Evolutionary conservation across 2,329 filamentous ascomycete species (phyloP).

Genomic region (Dryadomyces quercivorus): DNA sequence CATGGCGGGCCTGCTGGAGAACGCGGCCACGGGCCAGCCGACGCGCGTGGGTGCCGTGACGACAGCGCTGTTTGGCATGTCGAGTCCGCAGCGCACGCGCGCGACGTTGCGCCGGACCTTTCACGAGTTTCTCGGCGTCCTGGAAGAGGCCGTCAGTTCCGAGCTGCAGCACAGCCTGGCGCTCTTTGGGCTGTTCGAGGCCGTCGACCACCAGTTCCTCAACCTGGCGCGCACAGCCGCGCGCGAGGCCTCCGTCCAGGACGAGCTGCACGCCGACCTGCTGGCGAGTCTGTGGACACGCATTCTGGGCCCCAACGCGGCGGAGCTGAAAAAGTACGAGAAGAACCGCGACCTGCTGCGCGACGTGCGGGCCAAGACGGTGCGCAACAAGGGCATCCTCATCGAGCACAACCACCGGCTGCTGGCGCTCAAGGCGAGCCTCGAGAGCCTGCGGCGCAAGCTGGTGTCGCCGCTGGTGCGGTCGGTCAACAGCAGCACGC

Average conservation of each 20-base stretch:
- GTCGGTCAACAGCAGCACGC: constrained; percentile 52
- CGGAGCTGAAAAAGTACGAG: constrained; percentile 76
- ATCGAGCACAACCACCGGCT: constrained; percentile 79
- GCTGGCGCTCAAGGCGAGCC: constrained; percentile 69
- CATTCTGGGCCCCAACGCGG: constrained; percentile 64
- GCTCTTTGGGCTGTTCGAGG: constrained; percentile 82
- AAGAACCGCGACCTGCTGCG: constrained; percentile 72
- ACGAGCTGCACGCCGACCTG: constrained; percentile 62
- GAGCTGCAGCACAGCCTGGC: constrained; percentile 71
- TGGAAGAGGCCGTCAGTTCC: constrained; percentile 79
- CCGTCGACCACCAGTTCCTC: constrained; percentile 80
- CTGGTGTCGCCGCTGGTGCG: constrained; percentile 75
- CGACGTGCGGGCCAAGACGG: constrained; percentile 69
- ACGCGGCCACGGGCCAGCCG: constrained; percentile 38
- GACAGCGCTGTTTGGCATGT: constrained; percentile 66
- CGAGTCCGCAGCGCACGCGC: constrained; percentile 67
- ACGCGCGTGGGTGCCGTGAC: constrained; percentile 58
- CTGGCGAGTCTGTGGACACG: constrained; percentile 77
- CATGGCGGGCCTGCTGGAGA: constrained; percentile 47
- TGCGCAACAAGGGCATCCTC: constrained; percentile 76
- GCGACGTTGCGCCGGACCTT: constrained; percentile 77
- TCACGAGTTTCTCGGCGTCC: constrained; percentile 70
- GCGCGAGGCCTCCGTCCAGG: constrained; percentile 70
- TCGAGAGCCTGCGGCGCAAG: constrained; percentile 74
- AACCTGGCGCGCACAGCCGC: constrained; percentile 78